Evolutionary conservation across 2,329 filamentous ascomycete genomes (phyloP), one percentile per base, ranked within the genome.

Genomic region (Podosphaera xanthii): DNA sequence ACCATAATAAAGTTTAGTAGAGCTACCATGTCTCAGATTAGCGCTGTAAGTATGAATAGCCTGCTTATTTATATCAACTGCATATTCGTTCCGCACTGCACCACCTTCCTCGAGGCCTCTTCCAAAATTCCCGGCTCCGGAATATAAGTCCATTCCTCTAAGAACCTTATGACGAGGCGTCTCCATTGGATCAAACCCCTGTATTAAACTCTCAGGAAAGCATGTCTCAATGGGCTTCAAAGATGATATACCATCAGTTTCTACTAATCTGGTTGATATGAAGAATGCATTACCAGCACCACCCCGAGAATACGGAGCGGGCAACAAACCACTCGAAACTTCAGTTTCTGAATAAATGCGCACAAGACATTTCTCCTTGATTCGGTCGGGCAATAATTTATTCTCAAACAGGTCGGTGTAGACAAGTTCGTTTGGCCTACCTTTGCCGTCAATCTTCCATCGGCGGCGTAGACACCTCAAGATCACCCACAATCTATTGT

Each of bases 81-180:
- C 80, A 73, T 79, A 84, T 2, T 74, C 72, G 68, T 85, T 84
- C 34, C 80, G 68, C 0, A 89, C 75, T 0, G 75, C 80, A 0
- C 81, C 80, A 0, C 79, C 80, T 58, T 89, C 85, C 68, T 89
- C 86, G 0, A 94, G 72, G 0, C 86, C 87, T 36, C 84, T 76
- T 4, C 86, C 87, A 58, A 92, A 81, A 58, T 83, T 88, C 0
- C 87, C 87, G 22, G 84, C 83, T 0, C 87, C 87, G 63, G 83
- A 87, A 65, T 87, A 94, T 0, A 92, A 71, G 62, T 88, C 85
- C 2, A 91, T 70, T 0, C 82, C 84, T 4, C 72, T 72, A 7
- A 86, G 72, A 60, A 73, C 74, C 22, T 66, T 61, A 61, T 60
- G 67, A 48, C 57, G 60, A 4, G 63, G 59, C 4, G 61, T 38